phyloP scores from a whole-genome alignment of 495 filamentous ascomycete genomes.

The Recurvomyces mirabilis region DNA sequence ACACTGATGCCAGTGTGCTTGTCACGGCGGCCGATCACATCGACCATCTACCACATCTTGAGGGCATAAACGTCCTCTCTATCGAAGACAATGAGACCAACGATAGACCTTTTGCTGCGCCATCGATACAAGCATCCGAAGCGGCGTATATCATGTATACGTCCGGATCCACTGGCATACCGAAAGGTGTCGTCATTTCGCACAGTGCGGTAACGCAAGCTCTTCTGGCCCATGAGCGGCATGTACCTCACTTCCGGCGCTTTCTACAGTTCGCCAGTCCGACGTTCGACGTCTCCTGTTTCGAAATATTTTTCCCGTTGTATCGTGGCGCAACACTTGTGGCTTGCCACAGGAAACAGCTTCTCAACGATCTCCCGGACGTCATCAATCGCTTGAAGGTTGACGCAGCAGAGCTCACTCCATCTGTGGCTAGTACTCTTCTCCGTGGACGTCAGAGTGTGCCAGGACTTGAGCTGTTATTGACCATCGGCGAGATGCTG shows the following conservation, averaged over 20 bases:
- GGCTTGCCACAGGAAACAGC: slow-evolving; percentile 47
- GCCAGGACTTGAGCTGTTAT: slow-evolving; percentile 48
- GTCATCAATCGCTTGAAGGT: slow-evolving; percentile 52
- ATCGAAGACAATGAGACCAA: slow-evolving; percentile 1
- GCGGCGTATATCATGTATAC: slow-evolving; percentile 88
- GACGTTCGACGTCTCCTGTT: slow-evolving; percentile 80
- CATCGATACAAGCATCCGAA: slow-evolving; percentile 27
- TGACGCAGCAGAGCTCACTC: slow-evolving; percentile 74
- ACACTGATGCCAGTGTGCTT: slow-evolving; percentile 41
- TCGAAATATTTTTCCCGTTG: slow-evolving; percentile 78
- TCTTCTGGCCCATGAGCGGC: slow-evolving; percentile 61
- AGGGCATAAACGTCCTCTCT: slow-evolving; percentile 22
- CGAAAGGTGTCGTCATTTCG: slow-evolving; percentile 72
- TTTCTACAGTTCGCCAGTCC: slow-evolving; percentile 83
- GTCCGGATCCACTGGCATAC: slow-evolving; percentile 75
- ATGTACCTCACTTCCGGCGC: slow-evolving; percentile 59
- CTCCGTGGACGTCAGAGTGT: slow-evolving; percentile 48
- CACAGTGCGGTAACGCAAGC: slow-evolving; percentile 67
- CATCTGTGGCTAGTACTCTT: slow-evolving; percentile 62
- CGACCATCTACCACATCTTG: slow-evolving; percentile 19
- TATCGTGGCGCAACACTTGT: slow-evolving; percentile 60
- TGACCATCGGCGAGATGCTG: slow-evolving; percentile 86
- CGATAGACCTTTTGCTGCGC: background rate
- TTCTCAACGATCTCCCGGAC: slow-evolving; percentile 59
- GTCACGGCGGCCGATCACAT: slow-evolving; percentile 20